Base-by-base conservation (phyloP, 306 rosid species). In the Medicago ruthenica region DNA sequence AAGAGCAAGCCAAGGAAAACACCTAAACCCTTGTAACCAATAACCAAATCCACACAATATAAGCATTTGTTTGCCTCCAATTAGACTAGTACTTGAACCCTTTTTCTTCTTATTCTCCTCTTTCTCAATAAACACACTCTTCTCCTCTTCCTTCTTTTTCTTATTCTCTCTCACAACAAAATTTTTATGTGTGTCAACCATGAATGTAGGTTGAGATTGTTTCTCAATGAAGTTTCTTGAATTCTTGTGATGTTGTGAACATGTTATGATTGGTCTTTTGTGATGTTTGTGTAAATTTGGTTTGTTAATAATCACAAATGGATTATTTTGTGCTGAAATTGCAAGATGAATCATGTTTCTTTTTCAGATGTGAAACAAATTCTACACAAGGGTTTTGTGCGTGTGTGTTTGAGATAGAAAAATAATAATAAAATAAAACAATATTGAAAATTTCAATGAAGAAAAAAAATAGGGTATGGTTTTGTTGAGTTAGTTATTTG, bases 1-100 rank as follows among this genome's bases (percentile, higher is more conserved):
- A 9, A 94, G 81, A 54, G 92, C 97, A 67, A 94, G 83, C 97
- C 97, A 92, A 20, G 98, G 98, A 78, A 94, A 94, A 70, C 97
- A 92, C 81, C 97, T 87, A 64, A 92, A 92, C 2, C 98, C 98
- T 71, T 94, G 97, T 0, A 90, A 85, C 96, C 95, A 90, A 60
- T 92, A 94, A 27, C 98, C 98, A 65, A 94, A 37, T 39, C 98
- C 98, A 76, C 97, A 94, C 76, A 94, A 36, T 4, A 77, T 13
- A 83, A 75, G 0, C 93, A 88, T 86, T 59, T 87, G 79, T n/a
- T 45, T 65, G 34, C 86, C 70, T 0, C 53, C 51, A 22, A 63
- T 85, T 5, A 31, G 67, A 61, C 72, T 27, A 54, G 47, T 37
- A 64, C 47, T 69, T 66, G 63, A 21, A 58, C 37, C 36, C 6